A percentile compares a stretch with the other conserved stretches of the same genome.
Conservation (phyloP, 768 basidiomycete species). For the Pleurotus tuoliensis region DNA sequence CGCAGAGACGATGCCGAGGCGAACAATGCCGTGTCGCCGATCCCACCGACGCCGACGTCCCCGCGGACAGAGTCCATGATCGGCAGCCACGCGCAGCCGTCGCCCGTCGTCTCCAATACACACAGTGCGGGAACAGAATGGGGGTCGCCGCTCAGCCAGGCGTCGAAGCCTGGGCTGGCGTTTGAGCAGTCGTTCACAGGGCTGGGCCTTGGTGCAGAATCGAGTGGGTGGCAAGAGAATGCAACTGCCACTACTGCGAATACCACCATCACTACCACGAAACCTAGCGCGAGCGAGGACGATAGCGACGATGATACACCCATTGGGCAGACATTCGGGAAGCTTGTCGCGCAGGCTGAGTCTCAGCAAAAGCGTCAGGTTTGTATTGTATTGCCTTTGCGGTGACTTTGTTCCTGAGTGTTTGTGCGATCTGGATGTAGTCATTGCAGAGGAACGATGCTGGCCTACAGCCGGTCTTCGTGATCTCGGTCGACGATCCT, state of each 20-base stretch:
- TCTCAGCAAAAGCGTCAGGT: not conserved
- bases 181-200: slow-evolving; percentile 33
- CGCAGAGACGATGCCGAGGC: no score
- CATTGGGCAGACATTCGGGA: slow-evolving; percentile 43
- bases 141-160: slow-evolving; percentile 30
- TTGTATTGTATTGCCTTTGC: not conserved
- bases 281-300: slow-evolving; percentile 30
- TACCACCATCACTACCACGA: no score
- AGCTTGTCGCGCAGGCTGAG: slow-evolving; percentile 1
- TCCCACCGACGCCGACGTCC: slow-evolving; percentile 14
- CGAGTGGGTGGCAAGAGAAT: slow-evolving; percentile 50
- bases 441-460: slow-evolving; percentile 30
- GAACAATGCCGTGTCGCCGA: slow-evolving; percentile 21
- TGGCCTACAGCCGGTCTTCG: slow-evolving; percentile 66
- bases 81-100: slow-evolving; percentile 25
- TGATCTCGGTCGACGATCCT: slow-evolving; percentile 93
- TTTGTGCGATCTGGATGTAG: no score
- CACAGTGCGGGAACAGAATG: slow-evolving; percentile 2
- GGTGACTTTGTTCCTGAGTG: not conserved
- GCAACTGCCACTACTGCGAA: slow-evolving; percentile 9
- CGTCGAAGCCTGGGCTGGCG: slow-evolving; percentile 12
- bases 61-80: not conserved
- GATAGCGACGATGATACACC: slow-evolving; percentile 71
- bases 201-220: slow-evolving; percentile 33
- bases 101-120: slow-evolving; percentile 17